Evolutionary conservation across 495 filamentous ascomycete genomes (phyloP).

Genomic region (Staphylotrichum longicolle): DNA sequence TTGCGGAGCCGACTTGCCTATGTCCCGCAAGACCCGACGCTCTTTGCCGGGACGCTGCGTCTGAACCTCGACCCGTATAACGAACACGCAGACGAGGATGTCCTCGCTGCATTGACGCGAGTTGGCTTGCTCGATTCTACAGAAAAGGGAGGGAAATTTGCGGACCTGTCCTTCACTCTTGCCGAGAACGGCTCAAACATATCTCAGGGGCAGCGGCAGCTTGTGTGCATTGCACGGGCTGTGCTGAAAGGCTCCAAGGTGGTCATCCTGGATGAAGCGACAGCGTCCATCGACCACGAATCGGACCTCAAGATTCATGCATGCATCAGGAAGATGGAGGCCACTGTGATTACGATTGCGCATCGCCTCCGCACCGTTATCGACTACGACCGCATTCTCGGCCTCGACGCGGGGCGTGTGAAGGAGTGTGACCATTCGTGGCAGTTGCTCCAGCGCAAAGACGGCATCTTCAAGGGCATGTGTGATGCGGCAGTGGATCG

Average conservation of each 20-base stretch:
- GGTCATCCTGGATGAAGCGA: slow-evolving; percentile 8
- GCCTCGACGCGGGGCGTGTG: slow-evolving; percentile 10
- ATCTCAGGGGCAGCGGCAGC: background rate
- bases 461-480: slow-evolving; percentile 18
- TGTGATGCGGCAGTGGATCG: slow-evolving; percentile 16
- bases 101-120: background rate
- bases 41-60: slow-evolving; percentile 47
- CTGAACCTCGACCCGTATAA: slow-evolving; percentile 44
- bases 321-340: slow-evolving; percentile 2
- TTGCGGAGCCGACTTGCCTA: slow-evolving; percentile 41
- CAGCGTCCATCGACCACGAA: slow-evolving; percentile 7
- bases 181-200: too few relatives aligned
- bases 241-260: slow-evolving; percentile 8
- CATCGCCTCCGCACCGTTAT: slow-evolving; percentile 5
- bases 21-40: slow-evolving; percentile 45
- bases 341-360: slow-evolving; percentile 8
- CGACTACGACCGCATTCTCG: slow-evolving; percentile 3
- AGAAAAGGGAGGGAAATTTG: too few relatives aligned
- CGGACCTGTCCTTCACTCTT: too few relatives aligned
- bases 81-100: background rate
- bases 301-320: slow-evolving; percentile 6
- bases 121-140: background rate
- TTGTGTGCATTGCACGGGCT: slow-evolving; percentile 2
- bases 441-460: slow-evolving; percentile 18
- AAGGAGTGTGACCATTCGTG: slow-evolving; percentile 20